Percentiles rank a stretch among this genome's conserved stretches.
Evolutionary conservation across 495 filamentous ascomycete genomes (phyloP).

Genomic region (Evansstolkia leycettana): DNA sequence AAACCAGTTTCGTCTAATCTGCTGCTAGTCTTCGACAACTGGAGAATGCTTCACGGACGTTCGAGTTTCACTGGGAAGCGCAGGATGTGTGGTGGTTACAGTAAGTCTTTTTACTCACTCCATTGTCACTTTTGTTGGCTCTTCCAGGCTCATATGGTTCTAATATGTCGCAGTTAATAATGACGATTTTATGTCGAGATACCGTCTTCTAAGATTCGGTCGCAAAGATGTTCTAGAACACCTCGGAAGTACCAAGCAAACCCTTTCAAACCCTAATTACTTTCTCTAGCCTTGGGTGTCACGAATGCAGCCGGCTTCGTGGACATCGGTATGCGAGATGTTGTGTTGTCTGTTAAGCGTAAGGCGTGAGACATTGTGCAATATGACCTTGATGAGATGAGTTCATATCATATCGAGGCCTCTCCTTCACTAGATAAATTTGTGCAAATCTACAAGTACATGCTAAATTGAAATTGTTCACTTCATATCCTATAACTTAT

Average conservation of each 20-base stretch:
- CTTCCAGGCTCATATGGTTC: neutral
- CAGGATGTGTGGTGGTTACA: slow-evolving; percentile 81
- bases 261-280: slow-evolving; percentile 2
- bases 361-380: too few relatives aligned
- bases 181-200: slow-evolving; percentile 76
- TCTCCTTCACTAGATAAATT: too few relatives aligned
- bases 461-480: too few relatives aligned
- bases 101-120: slow-evolving; percentile 34
- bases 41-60: slow-evolving; percentile 82
- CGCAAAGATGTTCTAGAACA: slow-evolving; percentile 38
- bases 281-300: neutral
- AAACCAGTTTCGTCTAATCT: neutral
- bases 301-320: too few relatives aligned
- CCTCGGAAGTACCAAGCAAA: slow-evolving; percentile 13
- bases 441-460: too few relatives aligned
- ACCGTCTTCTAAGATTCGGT: slow-evolving; percentile 55
- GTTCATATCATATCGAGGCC: too few relatives aligned
- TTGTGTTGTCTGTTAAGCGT: too few relatives aligned
- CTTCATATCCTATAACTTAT: too few relatives aligned
- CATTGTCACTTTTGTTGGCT: slow-evolving; percentile 1
- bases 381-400: too few relatives aligned
- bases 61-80: slow-evolving; percentile 69
- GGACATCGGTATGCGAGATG: too few relatives aligned
- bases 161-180: slow-evolving; percentile 48
- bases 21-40: slow-evolving; percentile 80